Percentiles rank a stretch among this genome's conserved stretches.
Evolutionary conservation across 2,329 filamentous ascomycete genomes (phyloP).

Genomic region (Beauveria sp.): DNA sequence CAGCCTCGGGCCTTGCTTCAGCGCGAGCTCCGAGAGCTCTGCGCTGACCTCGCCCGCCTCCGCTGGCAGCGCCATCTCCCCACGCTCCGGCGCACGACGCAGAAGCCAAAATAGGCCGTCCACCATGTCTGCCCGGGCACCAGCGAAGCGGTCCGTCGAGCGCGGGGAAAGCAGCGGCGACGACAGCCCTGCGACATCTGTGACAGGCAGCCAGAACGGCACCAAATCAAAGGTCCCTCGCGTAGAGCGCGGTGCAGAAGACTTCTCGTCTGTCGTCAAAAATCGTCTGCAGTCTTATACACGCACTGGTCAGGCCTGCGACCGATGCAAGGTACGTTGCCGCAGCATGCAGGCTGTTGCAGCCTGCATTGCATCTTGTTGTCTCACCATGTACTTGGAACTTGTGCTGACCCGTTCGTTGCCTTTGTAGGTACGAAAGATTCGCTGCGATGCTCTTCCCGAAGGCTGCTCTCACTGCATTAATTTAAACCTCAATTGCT

Average conservation of each 20-base stretch:
- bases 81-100: neutral
- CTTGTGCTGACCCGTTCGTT: no score
- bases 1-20: conserved; percentile 8
- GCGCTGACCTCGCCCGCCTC: conserved; percentile 7
- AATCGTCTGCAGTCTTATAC: conserved; percentile 48
- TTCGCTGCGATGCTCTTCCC: conserved; percentile 73
- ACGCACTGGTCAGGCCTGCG: conserved; percentile 38
- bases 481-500: conserved; percentile 69
- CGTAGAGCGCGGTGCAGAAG: conserved; percentile 39
- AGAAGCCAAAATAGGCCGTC: neutral
- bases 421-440: conserved; percentile 62
- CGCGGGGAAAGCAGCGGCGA: conserved; percentile 25
- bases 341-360: neutral
- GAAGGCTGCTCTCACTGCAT: conserved; percentile 78
- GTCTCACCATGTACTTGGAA: neutral
- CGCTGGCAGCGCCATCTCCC: conserved; percentile 4
- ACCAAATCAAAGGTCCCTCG: conserved; percentile 41
- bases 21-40: conserved; percentile 1
- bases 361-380: neutral
- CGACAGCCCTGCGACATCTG: conserved; percentile 23
- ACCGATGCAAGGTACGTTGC: conserved; percentile 14
- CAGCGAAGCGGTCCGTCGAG: conserved; percentile 35
- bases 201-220: conserved; percentile 12
- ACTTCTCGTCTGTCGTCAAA: conserved; percentile 50
- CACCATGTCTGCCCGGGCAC: conserved; percentile 6